phyloP scores from a whole-genome alignment of 1,139 yeast species.

The Hemisphaericaspora lyxosophila region DNA sequence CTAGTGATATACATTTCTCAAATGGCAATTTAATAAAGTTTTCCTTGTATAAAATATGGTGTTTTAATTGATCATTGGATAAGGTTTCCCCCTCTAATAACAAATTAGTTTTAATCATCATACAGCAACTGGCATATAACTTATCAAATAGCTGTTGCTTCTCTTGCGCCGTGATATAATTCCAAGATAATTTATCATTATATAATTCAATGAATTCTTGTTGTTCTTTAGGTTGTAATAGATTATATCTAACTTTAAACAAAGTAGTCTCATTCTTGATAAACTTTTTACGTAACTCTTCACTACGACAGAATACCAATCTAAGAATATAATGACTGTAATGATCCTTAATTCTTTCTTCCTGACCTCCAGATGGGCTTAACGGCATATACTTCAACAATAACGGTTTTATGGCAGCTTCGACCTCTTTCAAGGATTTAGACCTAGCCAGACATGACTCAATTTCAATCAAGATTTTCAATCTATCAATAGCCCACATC shows the following conservation, averaged over 20 bases:
- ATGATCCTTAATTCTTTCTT: constrained; percentile 82
- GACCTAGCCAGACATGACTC: constrained; percentile 73
- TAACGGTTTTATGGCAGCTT: constrained; percentile 61
- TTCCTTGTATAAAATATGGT: constrained; percentile 50
- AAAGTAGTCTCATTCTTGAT: constrained; percentile 71
- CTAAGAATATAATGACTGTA: constrained; percentile 87
- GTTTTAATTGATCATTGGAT: constrained; percentile 43
- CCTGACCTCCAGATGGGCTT: constrained; percentile 28
- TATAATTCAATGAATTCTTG: constrained; percentile 59
- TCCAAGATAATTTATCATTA: constrained; percentile 66
- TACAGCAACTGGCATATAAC: constrained; percentile 54
- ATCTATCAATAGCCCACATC: constrained; percentile 90
- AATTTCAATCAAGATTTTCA: constrained; percentile 78
- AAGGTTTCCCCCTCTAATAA: constrained; percentile 24
- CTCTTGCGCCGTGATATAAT: constrained; percentile 64
- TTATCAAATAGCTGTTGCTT: constrained; percentile 49
- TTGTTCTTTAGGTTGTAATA: constrained; percentile 70
- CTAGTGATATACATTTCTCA: constrained; percentile 75
- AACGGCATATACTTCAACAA: constrained; percentile 68
- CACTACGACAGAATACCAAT: constrained; percentile 86
- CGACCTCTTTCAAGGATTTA: constrained; percentile 64
- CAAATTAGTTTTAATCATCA: constrained; percentile 32
- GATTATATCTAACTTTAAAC: constrained; percentile 69
- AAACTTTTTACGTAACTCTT: constrained; percentile 79
- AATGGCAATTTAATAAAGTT: constrained; percentile 81